Conservation (phyloP, 805 yeast species). For the Ogataea populi-albae region DNA sequence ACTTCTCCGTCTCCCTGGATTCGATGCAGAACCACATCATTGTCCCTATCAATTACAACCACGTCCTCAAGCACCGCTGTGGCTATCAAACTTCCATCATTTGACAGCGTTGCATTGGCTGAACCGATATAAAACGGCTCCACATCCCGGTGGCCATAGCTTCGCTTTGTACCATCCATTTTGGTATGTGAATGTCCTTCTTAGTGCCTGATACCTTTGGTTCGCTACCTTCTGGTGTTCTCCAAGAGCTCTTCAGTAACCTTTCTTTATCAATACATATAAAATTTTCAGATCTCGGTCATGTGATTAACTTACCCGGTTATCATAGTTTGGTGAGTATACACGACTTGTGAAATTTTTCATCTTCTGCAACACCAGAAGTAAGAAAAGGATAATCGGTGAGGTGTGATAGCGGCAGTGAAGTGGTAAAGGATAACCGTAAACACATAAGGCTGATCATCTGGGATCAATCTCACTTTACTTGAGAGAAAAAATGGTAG, state of each 20-base stretch:
- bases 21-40: constrained; percentile 55
- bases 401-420: no score
- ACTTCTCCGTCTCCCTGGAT: constrained; percentile 84
- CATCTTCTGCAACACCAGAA: constrained; percentile 1
- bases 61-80: constrained; percentile 80
- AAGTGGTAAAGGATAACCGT: not conserved
- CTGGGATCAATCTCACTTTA: constrained; percentile 3
- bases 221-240: not conserved
- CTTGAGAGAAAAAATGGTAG: constrained; percentile 18
- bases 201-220: not conserved
- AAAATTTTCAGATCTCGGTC: constrained; percentile 5
- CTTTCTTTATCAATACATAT: not conserved
- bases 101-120: constrained; percentile 65
- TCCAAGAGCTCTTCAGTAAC: constrained; percentile 4
- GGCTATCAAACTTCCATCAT: constrained; percentile 62
- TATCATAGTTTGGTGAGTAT: not conserved
- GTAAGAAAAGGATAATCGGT: constrained; percentile 1
- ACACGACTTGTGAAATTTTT: constrained; percentile 12
- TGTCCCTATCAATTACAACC: constrained; percentile 59
- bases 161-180: constrained; percentile 26
- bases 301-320: constrained; percentile 1
- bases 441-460: no score
- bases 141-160: constrained; percentile 44
- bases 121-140: constrained; percentile 89
- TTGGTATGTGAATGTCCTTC: no score